Evolutionary conservation across 345 rosid species (phyloP).

Genomic region (Arabidopsis thaliana): TAIR10.1 NC_003075.7:5650501-5651000

Average conservation of each 20-base stretch:
- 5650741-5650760: neutral
- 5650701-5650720: neutral
- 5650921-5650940: constrained; percentile 73
- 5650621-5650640: no score
- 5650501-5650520: no score
- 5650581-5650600: no score
- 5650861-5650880: constrained; percentile 93
- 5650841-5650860: constrained; percentile 97
- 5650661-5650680: no score
- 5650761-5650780: constrained; percentile 56
- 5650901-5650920: constrained; percentile 74
- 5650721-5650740: neutral
- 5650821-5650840: constrained; percentile 95
- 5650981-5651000: neutral
- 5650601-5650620: no score
- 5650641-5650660: no score
- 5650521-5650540: no score
- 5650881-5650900: constrained; percentile 85
- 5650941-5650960: neutral
- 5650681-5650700: no score
- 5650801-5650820: constrained; percentile 98
- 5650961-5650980: neutral
- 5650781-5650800: constrained; percentile 91
- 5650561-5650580: no score
- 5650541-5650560: no score